Percentiles rank a stretch among this genome's conserved stretches.
Evolutionary conservation across 768 basidiomycete genomes (phyloP).

Genomic region (Cubamyces sp.): DNA sequence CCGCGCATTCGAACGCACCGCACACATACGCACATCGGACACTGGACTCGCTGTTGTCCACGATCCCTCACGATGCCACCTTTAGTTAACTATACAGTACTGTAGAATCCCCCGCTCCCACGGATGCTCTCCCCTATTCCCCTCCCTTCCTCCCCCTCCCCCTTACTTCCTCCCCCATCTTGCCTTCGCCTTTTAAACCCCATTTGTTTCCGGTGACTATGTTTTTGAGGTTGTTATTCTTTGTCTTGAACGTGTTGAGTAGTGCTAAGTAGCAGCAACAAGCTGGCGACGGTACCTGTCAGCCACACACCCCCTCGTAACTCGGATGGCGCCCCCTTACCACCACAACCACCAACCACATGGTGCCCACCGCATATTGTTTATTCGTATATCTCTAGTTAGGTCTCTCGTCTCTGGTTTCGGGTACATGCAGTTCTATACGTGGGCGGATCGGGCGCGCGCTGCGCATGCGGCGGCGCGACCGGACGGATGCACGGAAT

Average conservation of each 20-base stretch:
- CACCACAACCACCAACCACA: too few relatives aligned
- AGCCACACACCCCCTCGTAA: background rate
- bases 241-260: background rate
- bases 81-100: conserved; percentile 10
- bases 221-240: background rate
- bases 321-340: too few relatives aligned
- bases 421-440: background rate
- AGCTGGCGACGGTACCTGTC: background rate
- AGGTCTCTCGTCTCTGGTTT: background rate
- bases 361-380: too few relatives aligned
- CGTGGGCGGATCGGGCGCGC: background rate
- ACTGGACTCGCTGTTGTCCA: conserved; percentile 7
- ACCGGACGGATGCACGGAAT: background rate
- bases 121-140: conserved; percentile 11
- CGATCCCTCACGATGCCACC: conserved; percentile 14
- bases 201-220: too few relatives aligned
- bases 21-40: conserved; percentile 2
- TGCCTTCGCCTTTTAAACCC: too few relatives aligned
- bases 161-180: background rate
- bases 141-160: background rate
- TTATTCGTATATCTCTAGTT: too few relatives aligned
- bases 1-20: background rate
- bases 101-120: conserved; percentile 13
- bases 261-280: background rate
- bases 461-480: background rate